A percentile compares a stretch with the other conserved stretches of the same genome.
Conservation (phyloP, 306 rosid species). For the Cicer chorassanicum region DNA sequence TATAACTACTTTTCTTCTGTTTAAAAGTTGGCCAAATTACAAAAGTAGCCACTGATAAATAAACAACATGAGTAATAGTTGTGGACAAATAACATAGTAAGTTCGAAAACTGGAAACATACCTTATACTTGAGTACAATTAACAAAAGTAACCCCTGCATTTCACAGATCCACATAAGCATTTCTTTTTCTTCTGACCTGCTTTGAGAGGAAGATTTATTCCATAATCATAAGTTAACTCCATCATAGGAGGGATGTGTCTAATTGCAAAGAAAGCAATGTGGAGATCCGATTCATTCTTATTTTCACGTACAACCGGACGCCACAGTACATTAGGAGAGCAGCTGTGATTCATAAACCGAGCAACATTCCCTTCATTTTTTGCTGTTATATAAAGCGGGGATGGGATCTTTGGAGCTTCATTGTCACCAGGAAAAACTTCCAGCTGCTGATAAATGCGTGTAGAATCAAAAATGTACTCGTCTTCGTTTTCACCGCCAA, state of each 20-base stretch:
- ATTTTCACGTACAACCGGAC: slow-evolving; percentile 70
- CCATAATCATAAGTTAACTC: slow-evolving; percentile 96
- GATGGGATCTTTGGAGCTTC: slow-evolving; percentile 70
- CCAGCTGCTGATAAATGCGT: slow-evolving; percentile 70
- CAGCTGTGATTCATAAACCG: slow-evolving; percentile 98
- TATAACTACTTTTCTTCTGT: background rate
- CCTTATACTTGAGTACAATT: slow-evolving; percentile 56
- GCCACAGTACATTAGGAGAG: slow-evolving; percentile 85
- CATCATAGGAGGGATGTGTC: slow-evolving; percentile 85
- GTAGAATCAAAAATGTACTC: slow-evolving; percentile 80
- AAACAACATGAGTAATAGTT: slow-evolving; percentile 7
- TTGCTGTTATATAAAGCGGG: slow-evolving; percentile 73
- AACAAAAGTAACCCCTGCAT: slow-evolving; percentile 76
- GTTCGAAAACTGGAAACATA: slow-evolving; percentile 44
- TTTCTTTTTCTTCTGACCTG: slow-evolving; percentile 70
- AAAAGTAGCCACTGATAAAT: background rate
- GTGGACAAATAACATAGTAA: slow-evolving; percentile 25
- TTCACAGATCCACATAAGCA: slow-evolving; percentile 78
- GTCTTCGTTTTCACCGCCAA: slow-evolving; percentile 69
- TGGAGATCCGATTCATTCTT: slow-evolving; percentile 69
- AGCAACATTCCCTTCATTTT: slow-evolving; percentile 82
- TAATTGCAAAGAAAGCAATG: slow-evolving; percentile 70
- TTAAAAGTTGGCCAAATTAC: background rate
- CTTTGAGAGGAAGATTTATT: slow-evolving; percentile 58
- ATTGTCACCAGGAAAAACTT: slow-evolving; percentile 68